phyloP scores from a whole-genome alignment of 176 grass and related monocot species.

The Eremochloa ophiuroides region DNA sequence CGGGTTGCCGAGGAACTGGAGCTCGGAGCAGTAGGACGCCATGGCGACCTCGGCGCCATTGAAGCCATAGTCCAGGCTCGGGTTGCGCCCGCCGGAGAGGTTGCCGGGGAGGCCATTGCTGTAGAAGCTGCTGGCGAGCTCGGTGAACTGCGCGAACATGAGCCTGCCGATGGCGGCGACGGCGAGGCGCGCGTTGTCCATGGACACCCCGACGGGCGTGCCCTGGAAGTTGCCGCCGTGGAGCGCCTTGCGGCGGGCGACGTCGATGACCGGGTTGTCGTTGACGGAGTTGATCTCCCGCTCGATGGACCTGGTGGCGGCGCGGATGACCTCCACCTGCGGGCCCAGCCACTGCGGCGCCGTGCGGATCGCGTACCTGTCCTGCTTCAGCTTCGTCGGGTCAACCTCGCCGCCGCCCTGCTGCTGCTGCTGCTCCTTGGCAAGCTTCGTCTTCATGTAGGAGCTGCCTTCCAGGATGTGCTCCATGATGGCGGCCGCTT shows the following conservation, averaged over 20 bases:
- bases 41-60: not conserved
- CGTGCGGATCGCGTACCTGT: slow-evolving; percentile 83
- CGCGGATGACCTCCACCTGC: slow-evolving; percentile 77
- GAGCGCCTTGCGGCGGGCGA: slow-evolving; percentile 65
- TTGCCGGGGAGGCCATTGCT: too few relatives aligned
- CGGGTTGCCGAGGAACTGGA: not conserved
- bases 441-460: slow-evolving; percentile 50
- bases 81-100: too few relatives aligned
- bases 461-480: slow-evolving; percentile 65
- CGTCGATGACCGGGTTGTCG: slow-evolving; percentile 83
- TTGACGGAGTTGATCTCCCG: slow-evolving; percentile 89
- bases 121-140: slow-evolving; percentile 22
- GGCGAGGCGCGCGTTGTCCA: slow-evolving; percentile 85
- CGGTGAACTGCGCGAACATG: slow-evolving; percentile 88
- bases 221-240: slow-evolving; percentile 93
- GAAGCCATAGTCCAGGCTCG: too few relatives aligned
- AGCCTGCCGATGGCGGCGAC: slow-evolving; percentile 87
- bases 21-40: slow-evolving; percentile 32
- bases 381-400: slow-evolving; percentile 38
- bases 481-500: slow-evolving; percentile 67
- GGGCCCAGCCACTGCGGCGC: slow-evolving; percentile 90
- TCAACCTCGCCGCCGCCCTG: too few relatives aligned
- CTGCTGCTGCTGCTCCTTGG: too few relatives aligned
- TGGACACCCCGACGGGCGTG: slow-evolving; percentile 84
- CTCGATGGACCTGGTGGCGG: slow-evolving; percentile 63